phyloP scores from a whole-genome alignment of 805 yeast genomes.

The Yarrowia sp. region DNA sequence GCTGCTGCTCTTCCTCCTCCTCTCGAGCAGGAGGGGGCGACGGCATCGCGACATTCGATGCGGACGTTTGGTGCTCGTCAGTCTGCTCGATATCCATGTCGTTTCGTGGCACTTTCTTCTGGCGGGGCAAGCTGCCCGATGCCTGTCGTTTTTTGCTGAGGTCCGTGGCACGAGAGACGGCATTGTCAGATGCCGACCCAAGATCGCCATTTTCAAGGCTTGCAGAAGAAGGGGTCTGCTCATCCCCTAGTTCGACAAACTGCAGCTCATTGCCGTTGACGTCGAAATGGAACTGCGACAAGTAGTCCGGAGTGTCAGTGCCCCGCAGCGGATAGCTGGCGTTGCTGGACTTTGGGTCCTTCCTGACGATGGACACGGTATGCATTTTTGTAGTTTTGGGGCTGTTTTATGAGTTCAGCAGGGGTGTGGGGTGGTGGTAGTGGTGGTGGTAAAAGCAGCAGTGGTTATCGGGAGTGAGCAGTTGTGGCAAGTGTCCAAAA shows the following conservation, averaged over 20 bases:
- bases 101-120: conserved; percentile 13
- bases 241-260: conserved; percentile 15
- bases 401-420: background rate
- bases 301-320: conserved; percentile 22
- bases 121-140: conserved; percentile 13
- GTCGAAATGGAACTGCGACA: conserved; percentile 25
- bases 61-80: conserved; percentile 23
- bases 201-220: background rate
- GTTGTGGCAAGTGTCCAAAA: background rate
- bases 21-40: conserved; percentile 25
- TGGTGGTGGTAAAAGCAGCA: background rate
- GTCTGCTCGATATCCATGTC: conserved; percentile 16
- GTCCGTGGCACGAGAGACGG: background rate
- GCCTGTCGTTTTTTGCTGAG: conserved; percentile 20
- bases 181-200: background rate
- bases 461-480: background rate
- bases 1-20: conserved; percentile 22
- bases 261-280: conserved; percentile 23
- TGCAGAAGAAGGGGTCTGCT: background rate
- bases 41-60: conserved; percentile 26
- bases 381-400: conserved; percentile 4
- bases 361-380: conserved; percentile 20
- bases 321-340: conserved; percentile 21
- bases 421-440: background rate
- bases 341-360: conserved; percentile 16